A percentile compares a stretch with the other conserved stretches of the same genome.
Conservation (phyloP, 805 yeast species). For the Kuraishia molischiana region DNA sequence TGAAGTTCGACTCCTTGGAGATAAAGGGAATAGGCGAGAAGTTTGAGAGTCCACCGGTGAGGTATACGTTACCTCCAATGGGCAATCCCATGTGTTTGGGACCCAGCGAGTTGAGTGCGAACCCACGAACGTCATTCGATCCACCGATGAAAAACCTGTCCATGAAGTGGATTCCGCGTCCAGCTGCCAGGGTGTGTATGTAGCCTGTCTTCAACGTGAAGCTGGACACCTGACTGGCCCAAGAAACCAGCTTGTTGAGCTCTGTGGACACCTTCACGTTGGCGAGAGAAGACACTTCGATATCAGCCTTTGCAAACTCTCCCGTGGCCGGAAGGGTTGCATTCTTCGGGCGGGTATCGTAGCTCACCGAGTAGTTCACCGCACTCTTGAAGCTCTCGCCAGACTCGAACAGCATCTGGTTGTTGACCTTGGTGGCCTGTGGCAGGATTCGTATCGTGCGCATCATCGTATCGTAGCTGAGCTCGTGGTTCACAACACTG, state of each 20-base stretch:
- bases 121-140: conserved; percentile 47
- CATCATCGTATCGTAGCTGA: conserved; percentile 31
- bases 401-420: conserved; percentile 24
- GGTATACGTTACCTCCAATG: conserved; percentile 42
- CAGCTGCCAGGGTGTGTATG: conserved; percentile 9
- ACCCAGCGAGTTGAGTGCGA: conserved; percentile 40
- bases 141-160: conserved; percentile 52
- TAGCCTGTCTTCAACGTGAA: conserved; percentile 15
- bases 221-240: conserved; percentile 6
- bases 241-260: conserved; percentile 9
- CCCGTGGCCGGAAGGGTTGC: conserved; percentile 14
- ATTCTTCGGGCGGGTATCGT: conserved; percentile 32
- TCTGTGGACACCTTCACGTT: neutral
- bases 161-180: conserved; percentile 24
- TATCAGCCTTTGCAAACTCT: conserved; percentile 29
- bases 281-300: conserved; percentile 24
- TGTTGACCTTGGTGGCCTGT: conserved; percentile 20
- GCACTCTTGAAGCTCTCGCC: conserved; percentile 38
- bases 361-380: conserved; percentile 25
- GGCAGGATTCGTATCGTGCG: conserved; percentile 24
- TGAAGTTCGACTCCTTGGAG: conserved; percentile 33
- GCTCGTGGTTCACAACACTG: conserved; percentile 36
- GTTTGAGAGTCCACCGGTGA: conserved; percentile 34
- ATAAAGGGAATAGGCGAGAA: conserved; percentile 32
- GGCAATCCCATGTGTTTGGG: conserved; percentile 41